Evolutionary conservation across 805 yeast species (phyloP).

Genomic region (Saccharomycopsis javanensis): DNA sequence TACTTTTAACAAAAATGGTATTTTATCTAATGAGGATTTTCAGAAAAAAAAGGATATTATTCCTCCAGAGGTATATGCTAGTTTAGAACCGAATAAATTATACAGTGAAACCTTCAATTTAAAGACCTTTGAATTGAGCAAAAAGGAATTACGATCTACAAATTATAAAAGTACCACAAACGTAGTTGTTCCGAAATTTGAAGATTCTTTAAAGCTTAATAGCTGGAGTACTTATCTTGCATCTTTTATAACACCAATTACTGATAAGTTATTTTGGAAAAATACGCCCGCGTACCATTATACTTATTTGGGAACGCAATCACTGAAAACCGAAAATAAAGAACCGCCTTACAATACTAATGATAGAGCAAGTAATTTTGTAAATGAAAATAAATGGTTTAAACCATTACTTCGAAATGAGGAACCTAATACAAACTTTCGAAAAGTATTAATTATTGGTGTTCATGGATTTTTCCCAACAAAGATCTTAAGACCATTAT

Average conservation of each 20-base stretch:
- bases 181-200: constrained; percentile 15
- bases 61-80: neutral
- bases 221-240: neutral
- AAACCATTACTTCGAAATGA: constrained; percentile 8
- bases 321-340: neutral
- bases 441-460: constrained; percentile 73
- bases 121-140: neutral
- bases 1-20: neutral
- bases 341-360: neutral
- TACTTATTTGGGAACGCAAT: neutral
- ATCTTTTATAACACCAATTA: constrained; percentile 3
- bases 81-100: constrained; percentile 8
- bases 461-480: constrained; percentile 97
- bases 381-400: neutral
- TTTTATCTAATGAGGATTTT: neutral
- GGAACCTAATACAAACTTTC: constrained; percentile 23
- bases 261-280: neutral
- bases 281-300: neutral
- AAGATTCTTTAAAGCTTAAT: constrained; percentile 7
- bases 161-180: constrained; percentile 4
- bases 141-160: neutral
- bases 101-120: constrained; percentile 8
- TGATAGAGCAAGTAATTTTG: neutral
- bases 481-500: constrained; percentile 67
- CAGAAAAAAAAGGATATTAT: neutral